A percentile compares a stretch with the other conserved stretches of the same genome.
Evolutionary conservation across 2,329 filamentous ascomycete species (phyloP).

Genomic region (Phialophora verrucosa): DNA sequence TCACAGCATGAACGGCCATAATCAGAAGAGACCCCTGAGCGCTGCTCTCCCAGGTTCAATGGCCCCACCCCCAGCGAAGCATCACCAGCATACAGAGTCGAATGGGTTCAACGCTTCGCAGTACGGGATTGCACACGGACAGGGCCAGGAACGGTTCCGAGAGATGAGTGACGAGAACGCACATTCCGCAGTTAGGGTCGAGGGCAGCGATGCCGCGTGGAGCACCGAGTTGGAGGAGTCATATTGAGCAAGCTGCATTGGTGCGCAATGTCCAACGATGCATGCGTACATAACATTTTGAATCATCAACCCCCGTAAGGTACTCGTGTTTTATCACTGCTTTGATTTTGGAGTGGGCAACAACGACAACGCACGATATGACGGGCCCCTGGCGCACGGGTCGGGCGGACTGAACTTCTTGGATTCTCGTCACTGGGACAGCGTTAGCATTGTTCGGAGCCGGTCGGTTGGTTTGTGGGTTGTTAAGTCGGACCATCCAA

Average conservation of each 20-base stretch:
- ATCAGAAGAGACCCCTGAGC: constrained; percentile 32
- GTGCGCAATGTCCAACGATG: background rate
- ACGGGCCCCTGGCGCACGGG: background rate
- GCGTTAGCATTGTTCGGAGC: no score
- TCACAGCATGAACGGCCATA: constrained; percentile 31
- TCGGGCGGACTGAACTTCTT: background rate
- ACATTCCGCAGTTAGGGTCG: constrained; percentile 24
- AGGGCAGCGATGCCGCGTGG: constrained; percentile 39
- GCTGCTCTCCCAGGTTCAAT: constrained; percentile 28
- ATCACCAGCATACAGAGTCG: constrained; percentile 14
- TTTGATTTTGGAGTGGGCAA: background rate
- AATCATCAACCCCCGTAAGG: background rate
- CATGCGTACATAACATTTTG: background rate
- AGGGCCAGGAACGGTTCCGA: constrained; percentile 22
- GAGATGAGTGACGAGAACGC: constrained; percentile 36
- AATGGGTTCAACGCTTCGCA: constrained; percentile 19
- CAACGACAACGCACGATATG: background rate
- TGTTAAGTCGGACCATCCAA: no score
- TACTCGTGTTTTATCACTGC: background rate
- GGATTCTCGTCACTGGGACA: background rate
- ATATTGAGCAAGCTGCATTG: constrained; percentile 27
- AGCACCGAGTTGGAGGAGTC: constrained; percentile 40
- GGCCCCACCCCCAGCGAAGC: constrained; percentile 45
- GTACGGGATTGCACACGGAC: constrained; percentile 6
- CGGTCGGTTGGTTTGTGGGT: no score